These are phyloP conservation scores for Acacia crassicarpa DNA, from an alignment of 306 rosid genomes.

Conservation along the genomic window DNA sequence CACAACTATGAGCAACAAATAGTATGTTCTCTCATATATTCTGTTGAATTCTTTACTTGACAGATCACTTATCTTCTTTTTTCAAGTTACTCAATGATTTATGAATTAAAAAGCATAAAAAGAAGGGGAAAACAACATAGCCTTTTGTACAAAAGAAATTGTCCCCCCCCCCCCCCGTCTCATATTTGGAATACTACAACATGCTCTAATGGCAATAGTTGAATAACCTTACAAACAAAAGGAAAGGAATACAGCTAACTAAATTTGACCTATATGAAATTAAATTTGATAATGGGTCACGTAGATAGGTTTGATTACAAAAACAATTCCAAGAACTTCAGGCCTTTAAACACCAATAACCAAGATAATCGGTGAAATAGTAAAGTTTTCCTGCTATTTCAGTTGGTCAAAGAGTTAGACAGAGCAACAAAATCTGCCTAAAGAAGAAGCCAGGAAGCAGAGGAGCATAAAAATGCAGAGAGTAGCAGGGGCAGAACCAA, in stretches of 20 bases:
- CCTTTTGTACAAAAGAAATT: neutral
- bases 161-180: neutral
- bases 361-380: neutral
- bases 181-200: neutral
- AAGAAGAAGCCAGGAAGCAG: neutral
- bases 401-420: neutral
- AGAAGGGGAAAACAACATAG: neutral
- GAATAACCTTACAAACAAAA: neutral
- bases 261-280: neutral
- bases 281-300: neutral
- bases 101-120: neutral
- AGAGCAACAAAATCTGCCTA: neutral
- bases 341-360: neutral
- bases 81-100: neutral
- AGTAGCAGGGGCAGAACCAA: no score
- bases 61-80: neutral
- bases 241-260: neutral
- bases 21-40: conserved; percentile 3
- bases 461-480: neutral
- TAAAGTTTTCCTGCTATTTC: neutral
- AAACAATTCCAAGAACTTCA: neutral
- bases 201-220: neutral
- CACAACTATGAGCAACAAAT: neutral
- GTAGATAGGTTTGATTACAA: neutral
- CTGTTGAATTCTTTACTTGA: neutral